These are phyloP conservation scores for Ganoderma resinaceum DNA, from an alignment of 1,284 basidiomycete species.

Conservation along the genomic window DNA sequence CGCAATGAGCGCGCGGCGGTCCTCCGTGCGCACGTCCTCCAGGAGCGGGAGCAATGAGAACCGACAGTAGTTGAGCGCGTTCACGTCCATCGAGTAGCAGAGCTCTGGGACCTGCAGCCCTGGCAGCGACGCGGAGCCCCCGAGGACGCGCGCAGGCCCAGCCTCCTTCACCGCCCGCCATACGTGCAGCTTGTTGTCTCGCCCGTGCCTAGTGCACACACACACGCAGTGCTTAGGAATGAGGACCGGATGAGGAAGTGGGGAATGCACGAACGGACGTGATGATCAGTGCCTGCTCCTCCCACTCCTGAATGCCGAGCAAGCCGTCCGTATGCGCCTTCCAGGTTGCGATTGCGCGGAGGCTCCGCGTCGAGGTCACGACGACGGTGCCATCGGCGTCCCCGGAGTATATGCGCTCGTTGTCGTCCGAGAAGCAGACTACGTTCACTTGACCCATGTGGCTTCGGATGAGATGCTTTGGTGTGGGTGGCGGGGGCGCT, in stretches of 20 bases:
- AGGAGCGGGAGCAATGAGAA: slow-evolving; percentile 63
- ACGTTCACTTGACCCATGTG: slow-evolving; percentile 68
- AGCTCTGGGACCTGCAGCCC: slow-evolving; percentile 58
- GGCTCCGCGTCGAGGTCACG: slow-evolving; percentile 73
- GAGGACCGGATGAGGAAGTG: background rate
- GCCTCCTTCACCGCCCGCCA: slow-evolving; percentile 66
- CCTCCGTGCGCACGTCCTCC: slow-evolving; percentile 23
- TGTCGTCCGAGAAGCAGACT: slow-evolving; percentile 68
- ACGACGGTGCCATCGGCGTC: slow-evolving; percentile 78
- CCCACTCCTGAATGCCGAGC: slow-evolving; percentile 80
- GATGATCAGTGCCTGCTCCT: slow-evolving; percentile 57
- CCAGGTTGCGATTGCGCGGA: slow-evolving; percentile 80
- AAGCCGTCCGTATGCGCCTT: slow-evolving; percentile 79
- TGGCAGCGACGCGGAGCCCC: slow-evolving; percentile 61
- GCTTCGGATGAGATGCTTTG: slow-evolving; percentile 77
- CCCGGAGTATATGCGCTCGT: slow-evolving; percentile 82
- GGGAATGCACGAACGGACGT: slow-evolving; percentile 60
- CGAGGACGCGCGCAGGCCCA: slow-evolving; percentile 51
- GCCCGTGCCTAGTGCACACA: slow-evolving; percentile 66
- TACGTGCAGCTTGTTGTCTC: slow-evolving; percentile 85
- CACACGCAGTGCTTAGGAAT: background rate
- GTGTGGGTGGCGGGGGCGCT: slow-evolving; percentile 51
- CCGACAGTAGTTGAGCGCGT: slow-evolving; percentile 89
- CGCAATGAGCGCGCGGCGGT: slow-evolving; percentile 63
- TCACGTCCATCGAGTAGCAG: slow-evolving; percentile 79